Conservation (phyloP, 73 alveolate genomes). For the Paraurostyla sp. region DNA sequence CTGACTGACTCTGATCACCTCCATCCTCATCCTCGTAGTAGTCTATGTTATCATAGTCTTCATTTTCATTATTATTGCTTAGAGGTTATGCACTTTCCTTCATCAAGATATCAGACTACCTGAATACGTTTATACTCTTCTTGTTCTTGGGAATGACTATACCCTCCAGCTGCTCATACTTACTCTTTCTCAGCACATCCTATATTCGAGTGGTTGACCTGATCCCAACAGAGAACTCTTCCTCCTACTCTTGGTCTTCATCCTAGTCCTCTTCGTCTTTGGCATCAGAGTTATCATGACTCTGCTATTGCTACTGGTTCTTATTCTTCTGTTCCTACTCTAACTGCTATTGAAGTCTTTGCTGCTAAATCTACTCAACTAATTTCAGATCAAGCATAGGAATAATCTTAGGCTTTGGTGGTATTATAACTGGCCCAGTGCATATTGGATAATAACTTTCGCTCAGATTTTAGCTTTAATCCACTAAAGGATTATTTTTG, state of each 20-base stretch:
- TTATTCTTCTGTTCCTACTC: not conserved
- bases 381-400: constrained; percentile 58
- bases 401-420: constrained; percentile 38
- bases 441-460: constrained; percentile 61
- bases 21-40: too few relatives aligned
- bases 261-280: not conserved
- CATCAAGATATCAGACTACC: too few relatives aligned
- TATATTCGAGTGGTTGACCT: constrained; percentile 44
- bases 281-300: not conserved
- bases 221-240: not conserved
- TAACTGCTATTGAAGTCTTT: not conserved
- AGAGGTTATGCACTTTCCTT: too few relatives aligned
- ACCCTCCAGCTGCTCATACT: constrained; percentile 18
- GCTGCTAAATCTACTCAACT: constrained; percentile 10
- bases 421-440: constrained; percentile 55
- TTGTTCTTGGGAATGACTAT: not conserved
- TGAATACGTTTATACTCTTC: too few relatives aligned
- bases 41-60: too few relatives aligned
- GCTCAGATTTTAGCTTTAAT: not conserved
- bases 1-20: too few relatives aligned
- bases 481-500: not conserved
- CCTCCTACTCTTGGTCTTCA: not conserved
- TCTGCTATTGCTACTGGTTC: not conserved
- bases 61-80: too few relatives aligned
- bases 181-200: constrained; percentile 14